Evolutionary conservation across 257 asterid genomes (phyloP).

Genomic region (Scutellaria galericulata): DNA sequence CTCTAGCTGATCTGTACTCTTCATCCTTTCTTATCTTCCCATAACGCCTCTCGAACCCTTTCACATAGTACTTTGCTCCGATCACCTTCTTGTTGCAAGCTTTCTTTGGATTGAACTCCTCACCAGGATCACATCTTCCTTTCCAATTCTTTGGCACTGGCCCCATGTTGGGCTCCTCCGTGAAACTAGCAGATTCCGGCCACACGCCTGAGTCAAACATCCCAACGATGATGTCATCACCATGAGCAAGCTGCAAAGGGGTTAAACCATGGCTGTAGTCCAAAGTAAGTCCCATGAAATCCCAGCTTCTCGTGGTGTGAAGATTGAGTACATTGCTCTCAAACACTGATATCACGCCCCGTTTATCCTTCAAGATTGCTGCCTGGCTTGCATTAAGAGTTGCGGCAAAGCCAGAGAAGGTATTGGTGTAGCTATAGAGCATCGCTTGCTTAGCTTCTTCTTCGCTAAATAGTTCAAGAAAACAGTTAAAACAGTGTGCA

Average conservation of each 20-base stretch:
- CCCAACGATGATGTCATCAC: conserved; percentile 55
- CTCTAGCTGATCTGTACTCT: conserved; percentile 59
- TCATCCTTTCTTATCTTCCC: conserved; percentile 38
- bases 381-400: conserved; percentile 61
- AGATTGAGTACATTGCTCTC: conserved; percentile 47
- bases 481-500: background rate
- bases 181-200: conserved; percentile 70
- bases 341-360: conserved; percentile 66
- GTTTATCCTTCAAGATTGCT: conserved; percentile 45
- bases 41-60: conserved; percentile 49
- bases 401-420: conserved; percentile 71
- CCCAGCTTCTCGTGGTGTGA: conserved; percentile 80
- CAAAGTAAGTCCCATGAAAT: conserved; percentile 60
- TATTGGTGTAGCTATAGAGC: conserved; percentile 61
- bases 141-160: conserved; percentile 60
- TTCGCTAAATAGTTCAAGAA: conserved; percentile 38
- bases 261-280: conserved; percentile 36
- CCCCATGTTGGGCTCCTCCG: conserved; percentile 52
- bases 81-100: conserved; percentile 62
- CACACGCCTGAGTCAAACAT: conserved; percentile 65
- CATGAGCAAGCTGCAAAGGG: conserved; percentile 51
- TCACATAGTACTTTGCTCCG: conserved; percentile 58
- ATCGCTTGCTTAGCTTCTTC: conserved; percentile 62
- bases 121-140: conserved; percentile 57
- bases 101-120: conserved; percentile 46